Percentiles rank a stretch among this genome's conserved stretches.
These are phyloP conservation scores for Penicillium paradoxum DNA, from an alignment of 495 filamentous ascomycete species.

Conservation along the genomic window DNA sequence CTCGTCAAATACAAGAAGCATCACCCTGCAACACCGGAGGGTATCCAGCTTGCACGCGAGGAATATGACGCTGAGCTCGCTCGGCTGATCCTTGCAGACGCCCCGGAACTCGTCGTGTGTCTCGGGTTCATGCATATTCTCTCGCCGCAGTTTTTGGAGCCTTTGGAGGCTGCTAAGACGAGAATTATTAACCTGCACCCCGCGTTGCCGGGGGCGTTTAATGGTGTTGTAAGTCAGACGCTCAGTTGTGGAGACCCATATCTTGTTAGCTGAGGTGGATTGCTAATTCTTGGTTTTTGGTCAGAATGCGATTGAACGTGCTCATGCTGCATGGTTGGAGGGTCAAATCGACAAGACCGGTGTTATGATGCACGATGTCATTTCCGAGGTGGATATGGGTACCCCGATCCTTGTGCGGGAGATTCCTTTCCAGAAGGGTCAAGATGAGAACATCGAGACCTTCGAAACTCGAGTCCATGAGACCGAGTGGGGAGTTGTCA, in stretches of 20 bases:
- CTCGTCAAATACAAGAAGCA: conserved; percentile 63
- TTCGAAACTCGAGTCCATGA: conserved; percentile 68
- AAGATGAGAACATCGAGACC: conserved; percentile 55
- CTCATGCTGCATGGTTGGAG: conserved; percentile 66
- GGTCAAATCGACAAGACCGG: conserved; percentile 75
- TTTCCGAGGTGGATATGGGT: conserved; percentile 79
- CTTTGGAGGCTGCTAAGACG: conserved; percentile 54
- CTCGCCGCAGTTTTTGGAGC: conserved; percentile 57
- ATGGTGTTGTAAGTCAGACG: conserved; percentile 56
- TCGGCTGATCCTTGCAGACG: conserved; percentile 57
- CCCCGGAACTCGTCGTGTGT: conserved; percentile 66
- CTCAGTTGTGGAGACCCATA: neutral
- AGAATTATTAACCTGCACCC: conserved; percentile 87
- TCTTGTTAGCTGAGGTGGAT: neutral
- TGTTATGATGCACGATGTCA: conserved; percentile 91
- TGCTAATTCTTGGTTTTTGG: conserved; percentile 3
- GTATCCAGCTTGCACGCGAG: conserved; percentile 50
- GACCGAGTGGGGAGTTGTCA: conserved; percentile 64
- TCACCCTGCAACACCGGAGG: conserved; percentile 40
- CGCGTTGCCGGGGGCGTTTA: conserved; percentile 68
- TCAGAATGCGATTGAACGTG: conserved; percentile 67
- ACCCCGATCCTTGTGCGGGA: conserved; percentile 66
- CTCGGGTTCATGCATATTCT: conserved; percentile 55
- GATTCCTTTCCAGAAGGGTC: conserved; percentile 61
- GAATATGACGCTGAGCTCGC: conserved; percentile 82